phyloP scores from a whole-genome alignment of 495 filamentous ascomycete genomes.

The Geoglossum glabrum region DNA sequence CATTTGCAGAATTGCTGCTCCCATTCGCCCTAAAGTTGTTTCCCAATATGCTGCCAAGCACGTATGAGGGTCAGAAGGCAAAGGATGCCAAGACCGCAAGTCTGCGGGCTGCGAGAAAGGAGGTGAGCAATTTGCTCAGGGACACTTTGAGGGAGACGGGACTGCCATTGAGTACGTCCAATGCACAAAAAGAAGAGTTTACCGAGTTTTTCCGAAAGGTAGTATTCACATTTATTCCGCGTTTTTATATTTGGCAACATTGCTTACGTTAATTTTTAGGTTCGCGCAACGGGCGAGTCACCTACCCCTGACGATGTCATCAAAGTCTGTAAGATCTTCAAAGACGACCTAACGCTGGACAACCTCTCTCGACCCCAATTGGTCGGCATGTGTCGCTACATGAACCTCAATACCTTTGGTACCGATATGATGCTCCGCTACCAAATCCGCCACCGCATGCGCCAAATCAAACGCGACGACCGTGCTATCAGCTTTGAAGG shows the following conservation, averaged over 20 bases:
- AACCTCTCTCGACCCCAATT: conserved; percentile 90
- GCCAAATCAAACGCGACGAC: conserved; percentile 97
- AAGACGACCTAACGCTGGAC: conserved; percentile 93
- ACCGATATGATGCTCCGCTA: conserved; percentile 96
- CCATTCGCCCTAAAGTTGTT: conserved; percentile 86
- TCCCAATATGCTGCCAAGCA: conserved; percentile 91
- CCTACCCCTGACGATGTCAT: conserved; percentile 84
- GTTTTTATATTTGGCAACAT: background rate
- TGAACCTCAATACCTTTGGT: conserved; percentile 93
- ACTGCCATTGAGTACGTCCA: conserved; percentile 65
- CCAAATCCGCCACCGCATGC: conserved; percentile 91
- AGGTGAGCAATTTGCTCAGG: conserved; percentile 80
- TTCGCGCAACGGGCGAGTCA: conserved; percentile 66
- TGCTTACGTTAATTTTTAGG: conserved; percentile 1
- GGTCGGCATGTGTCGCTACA: conserved; percentile 93
- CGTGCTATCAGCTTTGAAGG: conserved; percentile 88
- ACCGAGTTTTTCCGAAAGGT: conserved; percentile 96
- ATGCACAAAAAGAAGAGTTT: conserved; percentile 84
- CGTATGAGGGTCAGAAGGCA: conserved; percentile 78
- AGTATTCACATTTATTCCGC: background rate
- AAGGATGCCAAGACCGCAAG: conserved; percentile 73
- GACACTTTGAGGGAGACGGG: conserved; percentile 85
- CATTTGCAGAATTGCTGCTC: conserved; percentile 87
- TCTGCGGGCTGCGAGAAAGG: conserved; percentile 72
- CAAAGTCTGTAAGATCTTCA: conserved; percentile 98